Base-by-base conservation (phyloP, 805 yeast species). In the Ogataea pilisensis region DNA sequence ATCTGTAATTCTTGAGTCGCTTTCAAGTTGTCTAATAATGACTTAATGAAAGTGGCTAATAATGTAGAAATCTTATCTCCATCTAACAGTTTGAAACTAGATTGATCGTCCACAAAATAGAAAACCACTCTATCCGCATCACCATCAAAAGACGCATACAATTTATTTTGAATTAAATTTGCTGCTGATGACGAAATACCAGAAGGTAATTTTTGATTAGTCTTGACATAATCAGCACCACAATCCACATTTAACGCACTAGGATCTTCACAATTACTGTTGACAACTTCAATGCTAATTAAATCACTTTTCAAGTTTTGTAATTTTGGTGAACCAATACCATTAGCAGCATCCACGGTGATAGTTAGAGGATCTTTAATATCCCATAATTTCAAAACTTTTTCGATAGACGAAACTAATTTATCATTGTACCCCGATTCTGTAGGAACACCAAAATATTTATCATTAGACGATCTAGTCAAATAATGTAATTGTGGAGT, bases 171-270 rank as follows among this genome's bases (percentile, higher is more conserved):
- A 2, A 48, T 53, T 0, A 80, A 76, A 5, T 49, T 39, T 29
- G n/a, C n/a, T n/a, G n/a, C n/a, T n/a, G n/a, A n/a, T n/a, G 31
- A 29, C 16, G 18, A n/a, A 12, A 85, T 67, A 30, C 80, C 82
- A 3, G 67, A 61, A 7, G 99, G 99, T 34, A 84, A 69, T 41
- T 64, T 71, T 57, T 93, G 98, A 59, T 80, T 78, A 3, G 96
- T 88, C 63, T 93, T 93, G 41, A 93, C 99, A 56, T 65, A 91
- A 63, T 93, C 99, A 6, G 99, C 98, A 39, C 99, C 99, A 58
- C 98, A 91, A 37, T 78, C 72, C 19, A 67, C 76, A 61, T 93
- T 93, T 50, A 93, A 72, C 21, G 68, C 58, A 2, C 66, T 58
- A 1, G 95, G 89, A 13, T 63, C 57, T 16, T 65, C 53, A 53